Percentiles rank a stretch among this genome's conserved stretches.
These are phyloP conservation scores for Sicyos edulis DNA, from an alignment of 306 rosid genomes.

Conservation along the genomic window DNA sequence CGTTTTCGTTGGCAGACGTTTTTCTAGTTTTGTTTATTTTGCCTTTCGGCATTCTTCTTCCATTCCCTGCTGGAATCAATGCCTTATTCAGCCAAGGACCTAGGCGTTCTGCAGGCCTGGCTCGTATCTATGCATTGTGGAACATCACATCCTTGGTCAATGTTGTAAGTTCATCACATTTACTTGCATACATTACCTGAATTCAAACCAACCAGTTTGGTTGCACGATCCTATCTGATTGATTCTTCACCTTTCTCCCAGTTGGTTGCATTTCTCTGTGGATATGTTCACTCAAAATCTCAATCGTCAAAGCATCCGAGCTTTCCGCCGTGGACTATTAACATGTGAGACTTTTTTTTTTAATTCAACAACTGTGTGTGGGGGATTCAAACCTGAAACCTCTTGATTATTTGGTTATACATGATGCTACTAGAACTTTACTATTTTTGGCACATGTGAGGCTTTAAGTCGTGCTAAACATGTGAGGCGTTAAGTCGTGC, in stretches of 20 bases:
- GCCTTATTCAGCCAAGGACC: slow-evolving; percentile 99
- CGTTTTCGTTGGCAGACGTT: slow-evolving; percentile 76
- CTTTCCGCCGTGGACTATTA: slow-evolving; percentile 75
- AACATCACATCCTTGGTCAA: slow-evolving; percentile 76
- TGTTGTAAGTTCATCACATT: slow-evolving; percentile 55
- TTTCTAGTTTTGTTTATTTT: slow-evolving; percentile 81
- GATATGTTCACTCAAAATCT: slow-evolving; percentile 68
- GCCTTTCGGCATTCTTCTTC: slow-evolving; percentile 88
- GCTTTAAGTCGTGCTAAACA: too few species aligned
- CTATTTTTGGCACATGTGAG: too few species aligned
- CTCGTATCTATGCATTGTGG: slow-evolving; percentile 93
- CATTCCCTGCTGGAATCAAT: slow-evolving; percentile 98
- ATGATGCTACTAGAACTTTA: too few species aligned
- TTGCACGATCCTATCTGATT: background rate
- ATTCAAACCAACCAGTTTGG: background rate
- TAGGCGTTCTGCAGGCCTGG: slow-evolving; percentile 94
- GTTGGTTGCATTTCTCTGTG: slow-evolving; percentile 91
- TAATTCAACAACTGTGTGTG: too few species aligned
- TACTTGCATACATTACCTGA: slow-evolving; percentile 5
- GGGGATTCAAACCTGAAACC: too few species aligned
- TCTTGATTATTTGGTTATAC: too few species aligned
- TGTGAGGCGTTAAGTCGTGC: too few species aligned
- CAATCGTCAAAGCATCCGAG: slow-evolving; percentile 56
- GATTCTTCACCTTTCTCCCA: slow-evolving; percentile 19
- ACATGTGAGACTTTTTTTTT: slow-evolving; percentile 52